A percentile compares a stretch with the other conserved stretches of the same genome.
Evolutionary conservation across 192 early-diverging fungal species (phyloP).

Genomic region (Linnemannia hyalina): DNA sequence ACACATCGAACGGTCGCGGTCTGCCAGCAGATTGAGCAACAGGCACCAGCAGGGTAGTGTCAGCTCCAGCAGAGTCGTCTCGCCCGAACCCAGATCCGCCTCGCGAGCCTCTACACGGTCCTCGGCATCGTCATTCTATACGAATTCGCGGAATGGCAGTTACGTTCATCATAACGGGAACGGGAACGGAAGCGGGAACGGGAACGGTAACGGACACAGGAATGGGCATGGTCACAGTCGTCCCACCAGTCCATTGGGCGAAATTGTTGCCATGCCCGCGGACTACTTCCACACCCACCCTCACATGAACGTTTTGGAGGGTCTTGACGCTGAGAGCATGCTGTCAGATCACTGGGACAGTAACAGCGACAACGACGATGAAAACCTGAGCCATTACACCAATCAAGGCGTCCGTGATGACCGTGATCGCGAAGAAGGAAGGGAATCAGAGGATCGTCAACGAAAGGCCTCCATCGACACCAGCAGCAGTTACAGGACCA

Average conservation of each 20-base stretch:
- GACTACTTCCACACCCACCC: constrained; percentile 1
- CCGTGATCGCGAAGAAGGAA: not conserved
- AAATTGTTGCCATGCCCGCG: constrained; percentile 4
- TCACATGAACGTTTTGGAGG: constrained; percentile 21
- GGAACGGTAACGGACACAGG: not conserved
- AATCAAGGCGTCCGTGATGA: not conserved
- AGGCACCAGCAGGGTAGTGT: constrained; percentile 8
- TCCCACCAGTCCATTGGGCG: constrained; percentile 33
- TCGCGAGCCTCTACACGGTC: constrained; percentile 29
- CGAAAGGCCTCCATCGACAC: constrained; percentile 22
- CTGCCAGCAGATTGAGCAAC: not conserved
- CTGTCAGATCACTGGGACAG: constrained; percentile 39
- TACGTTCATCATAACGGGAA: not conserved
- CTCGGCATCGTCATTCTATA: constrained; percentile 16
- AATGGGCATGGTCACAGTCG: constrained; percentile 9
- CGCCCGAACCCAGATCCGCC: constrained; percentile 16
- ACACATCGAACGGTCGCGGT: constrained; percentile 27
- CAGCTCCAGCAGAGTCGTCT: constrained; percentile 26
- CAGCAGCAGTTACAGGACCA: constrained; percentile 27
- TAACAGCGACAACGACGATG: constrained; percentile 21
- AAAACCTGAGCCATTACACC: not conserved
- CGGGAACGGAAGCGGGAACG: not conserved
- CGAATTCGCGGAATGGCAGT: constrained; percentile 13
- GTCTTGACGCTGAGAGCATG: constrained; percentile 37
- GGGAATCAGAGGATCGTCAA: not conserved